phyloP scores from a whole-genome alignment of 2,329 filamentous ascomycete genomes.

The Arthrobotrys sinensis region DNA sequence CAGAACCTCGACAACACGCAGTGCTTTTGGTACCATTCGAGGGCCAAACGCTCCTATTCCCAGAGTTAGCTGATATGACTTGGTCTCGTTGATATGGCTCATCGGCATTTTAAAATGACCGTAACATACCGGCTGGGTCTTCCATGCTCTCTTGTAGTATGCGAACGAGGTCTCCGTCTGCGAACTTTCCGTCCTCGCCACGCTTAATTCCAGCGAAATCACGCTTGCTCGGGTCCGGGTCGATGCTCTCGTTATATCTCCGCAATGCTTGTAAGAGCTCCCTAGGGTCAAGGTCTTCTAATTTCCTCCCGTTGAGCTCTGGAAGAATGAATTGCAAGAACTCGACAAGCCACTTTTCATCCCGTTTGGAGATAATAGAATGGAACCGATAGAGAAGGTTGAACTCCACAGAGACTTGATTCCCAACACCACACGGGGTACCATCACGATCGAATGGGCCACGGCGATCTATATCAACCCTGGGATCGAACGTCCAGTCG shows the following conservation, averaged over 20 bases:
- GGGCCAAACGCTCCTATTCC: conserved; percentile 73
- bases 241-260: not conserved
- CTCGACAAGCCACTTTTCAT: conserved; percentile 84
- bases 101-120: conserved; percentile 32
- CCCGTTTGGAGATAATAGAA: conserved; percentile 75
- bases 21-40: conserved; percentile 73
- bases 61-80: conserved; percentile 47
- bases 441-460: conserved; percentile 70
- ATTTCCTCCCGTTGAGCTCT: conserved; percentile 71
- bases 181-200: conserved; percentile 75
- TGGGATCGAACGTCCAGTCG: conserved; percentile 73
- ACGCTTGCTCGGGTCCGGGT: conserved; percentile 65
- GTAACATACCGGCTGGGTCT: conserved; percentile 74
- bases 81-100: conserved; percentile 62
- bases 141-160: conserved; percentile 79
- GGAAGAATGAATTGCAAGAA: conserved; percentile 71
- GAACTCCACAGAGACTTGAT: conserved; percentile 89
- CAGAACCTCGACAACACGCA: conserved; percentile 75
- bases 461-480: conserved; percentile 76
- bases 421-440: conserved; percentile 81
- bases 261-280: not conserved
- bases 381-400: conserved; percentile 92
- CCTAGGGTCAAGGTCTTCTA: not conserved
- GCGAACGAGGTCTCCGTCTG: conserved; percentile 81
- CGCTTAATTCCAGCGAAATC: conserved; percentile 71